phyloP scores from a whole-genome alignment of 202 grass and related monocot species.

The Elaeis oleifera region DNA sequence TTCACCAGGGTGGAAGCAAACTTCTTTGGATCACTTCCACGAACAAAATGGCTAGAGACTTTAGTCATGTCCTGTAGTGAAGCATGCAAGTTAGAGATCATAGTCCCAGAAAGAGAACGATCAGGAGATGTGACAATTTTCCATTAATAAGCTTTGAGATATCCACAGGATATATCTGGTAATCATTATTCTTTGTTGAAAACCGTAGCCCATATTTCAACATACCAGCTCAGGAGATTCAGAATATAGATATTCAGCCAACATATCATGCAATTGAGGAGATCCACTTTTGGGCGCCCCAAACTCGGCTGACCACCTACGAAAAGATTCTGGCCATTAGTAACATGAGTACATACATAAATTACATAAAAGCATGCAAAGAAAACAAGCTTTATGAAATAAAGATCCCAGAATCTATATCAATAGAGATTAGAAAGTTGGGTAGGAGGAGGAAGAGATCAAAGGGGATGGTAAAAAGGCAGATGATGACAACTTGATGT shows the following conservation, averaged over 20 bases:
- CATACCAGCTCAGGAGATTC: constrained; percentile 91
- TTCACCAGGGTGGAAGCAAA: constrained; percentile 82
- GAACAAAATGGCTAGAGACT: constrained; percentile 91
- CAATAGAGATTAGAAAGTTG: no score
- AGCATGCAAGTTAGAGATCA: constrained; percentile 9
- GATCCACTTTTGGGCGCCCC: constrained; percentile 66
- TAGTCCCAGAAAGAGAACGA: no score
- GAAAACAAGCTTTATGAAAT: no score
- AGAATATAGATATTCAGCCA: constrained; percentile 87
- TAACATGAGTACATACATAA: constrained; percentile 12
- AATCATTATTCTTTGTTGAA: no score
- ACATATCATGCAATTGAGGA: constrained; percentile 84
- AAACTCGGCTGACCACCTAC: constrained; percentile 91
- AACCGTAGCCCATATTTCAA: constrained; percentile 1
- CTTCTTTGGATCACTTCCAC: constrained; percentile 76
- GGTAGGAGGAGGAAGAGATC: no score
- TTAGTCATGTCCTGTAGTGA: constrained; percentile 72
- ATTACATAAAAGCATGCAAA: neutral
- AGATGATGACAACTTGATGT: neutral
- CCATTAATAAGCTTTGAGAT: no score
- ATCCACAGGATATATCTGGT: no score
- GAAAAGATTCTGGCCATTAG: constrained; percentile 20
- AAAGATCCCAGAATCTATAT: no score
- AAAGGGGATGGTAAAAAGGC: no score
- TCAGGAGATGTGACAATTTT: neutral